phyloP scores from a whole-genome alignment of 2,329 filamentous ascomycete species.

The Phyllosticta citribraziliensis region DNA sequence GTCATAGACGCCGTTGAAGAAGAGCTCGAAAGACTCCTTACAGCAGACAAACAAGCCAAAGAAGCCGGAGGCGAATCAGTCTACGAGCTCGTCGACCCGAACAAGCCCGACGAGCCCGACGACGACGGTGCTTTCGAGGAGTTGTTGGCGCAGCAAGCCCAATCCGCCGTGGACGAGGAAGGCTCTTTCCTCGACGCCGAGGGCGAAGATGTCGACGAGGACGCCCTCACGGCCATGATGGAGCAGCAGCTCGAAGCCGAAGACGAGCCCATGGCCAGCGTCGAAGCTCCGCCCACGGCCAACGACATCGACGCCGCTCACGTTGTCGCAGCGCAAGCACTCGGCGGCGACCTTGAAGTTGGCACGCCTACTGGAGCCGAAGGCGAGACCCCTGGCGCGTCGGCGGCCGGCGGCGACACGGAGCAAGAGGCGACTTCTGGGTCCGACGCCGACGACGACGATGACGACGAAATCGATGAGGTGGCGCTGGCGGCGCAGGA shows the following conservation, averaged over 20 bases:
- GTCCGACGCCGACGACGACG: slow-evolving; percentile 38
- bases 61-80: slow-evolving; percentile 44
- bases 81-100: slow-evolving; percentile 47
- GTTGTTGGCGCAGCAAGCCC: slow-evolving; percentile 26
- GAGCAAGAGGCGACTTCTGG: slow-evolving; percentile 22
- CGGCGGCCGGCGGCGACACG: slow-evolving; percentile 14
- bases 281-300: slow-evolving; percentile 16
- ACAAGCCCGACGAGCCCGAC: slow-evolving; percentile 17
- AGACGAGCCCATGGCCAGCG: slow-evolving; percentile 15
- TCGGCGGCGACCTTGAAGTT: slow-evolving; percentile 16
- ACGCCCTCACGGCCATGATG: slow-evolving; percentile 23
- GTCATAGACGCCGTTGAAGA: slow-evolving; percentile 79
- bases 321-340: slow-evolving; percentile 29
- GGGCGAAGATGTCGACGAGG: slow-evolving; percentile 35
- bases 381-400: slow-evolving; percentile 19
- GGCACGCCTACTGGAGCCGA: slow-evolving; percentile 17
- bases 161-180: slow-evolving; percentile 17
- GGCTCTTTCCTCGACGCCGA: slow-evolving; percentile 34
- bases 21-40: slow-evolving; percentile 63
- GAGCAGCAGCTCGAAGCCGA: slow-evolving; percentile 24
- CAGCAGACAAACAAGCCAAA: slow-evolving; percentile 49
- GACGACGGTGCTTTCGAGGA: slow-evolving; percentile 28
- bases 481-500: slow-evolving; percentile 40
- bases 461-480: slow-evolving; percentile 37
- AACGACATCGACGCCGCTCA: slow-evolving; percentile 19